Evolutionary conservation across 345 rosid species (phyloP), one percentile per base, ranked within the genome.

Genomic region (Leavenworthia alabamica): DNA sequence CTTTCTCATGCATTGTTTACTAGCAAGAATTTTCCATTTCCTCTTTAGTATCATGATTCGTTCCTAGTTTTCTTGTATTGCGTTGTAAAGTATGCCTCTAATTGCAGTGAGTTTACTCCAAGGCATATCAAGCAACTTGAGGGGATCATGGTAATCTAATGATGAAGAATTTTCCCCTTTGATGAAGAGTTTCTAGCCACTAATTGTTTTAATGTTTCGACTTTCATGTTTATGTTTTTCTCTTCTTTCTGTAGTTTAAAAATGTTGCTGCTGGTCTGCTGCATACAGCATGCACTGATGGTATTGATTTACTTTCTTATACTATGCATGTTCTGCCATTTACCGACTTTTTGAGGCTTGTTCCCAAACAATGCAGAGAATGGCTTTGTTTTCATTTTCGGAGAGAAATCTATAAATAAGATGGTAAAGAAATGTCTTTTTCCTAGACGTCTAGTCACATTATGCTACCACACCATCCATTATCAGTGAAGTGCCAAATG

Each of bases 61-160:
- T 32, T 73, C 50, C 39, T 44, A 40, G 36, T 70, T 70, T 36
- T 50, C 31, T 71, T 41, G 19, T 45, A 40, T 58, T 64, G 5
- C 28, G 5, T 41, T 62, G 40, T 62, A 62, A 40, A 64, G 62
- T 33, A 47, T 70, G 17, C 53, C 29, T 23, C 54, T 68, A 20
- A 56, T 31, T 84, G 82, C 80, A 92, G 96, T 83, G 96, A 92
- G 73, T 88, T 26, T 75, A 89, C 88, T 32, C 98, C 98, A n/a
- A 80, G 98, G 70, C 86, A 80, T 62, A 89, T 92, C 64, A 92
- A 89, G 80, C 80, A 78, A 74, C 84, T 92, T 35, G 98, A 88
- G 47, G 90, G 86, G 35, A 52, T 81, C 48, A 85, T 86, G 96
- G 98, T 91, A 72, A 54, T 67, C 17, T 53, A 33, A 17, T 12